These are phyloP conservation scores for Umbelopsis sp. DNA, from an alignment of 192 early-diverging fungal genomes.

Conservation along the genomic window DNA sequence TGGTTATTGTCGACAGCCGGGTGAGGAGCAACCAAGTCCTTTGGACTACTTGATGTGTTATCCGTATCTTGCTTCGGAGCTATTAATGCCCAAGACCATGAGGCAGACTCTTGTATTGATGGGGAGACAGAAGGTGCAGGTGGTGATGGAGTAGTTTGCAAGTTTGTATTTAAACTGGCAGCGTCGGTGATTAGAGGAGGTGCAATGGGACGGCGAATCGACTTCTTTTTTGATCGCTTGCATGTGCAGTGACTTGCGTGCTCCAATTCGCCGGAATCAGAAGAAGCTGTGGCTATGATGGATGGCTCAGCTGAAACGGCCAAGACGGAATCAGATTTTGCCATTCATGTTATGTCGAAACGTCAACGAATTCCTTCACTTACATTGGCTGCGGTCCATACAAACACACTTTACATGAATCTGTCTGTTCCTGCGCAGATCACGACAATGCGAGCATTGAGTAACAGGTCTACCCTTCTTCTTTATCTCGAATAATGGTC, in stretches of 20 bases:
- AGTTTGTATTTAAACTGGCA: not conserved
- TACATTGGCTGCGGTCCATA: constrained; percentile 20
- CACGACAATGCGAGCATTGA: constrained; percentile 67
- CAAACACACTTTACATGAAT: constrained; percentile 68
- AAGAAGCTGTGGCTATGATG: constrained; percentile 1
- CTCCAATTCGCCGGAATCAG: not conserved
- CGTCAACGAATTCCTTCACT: not conserved
- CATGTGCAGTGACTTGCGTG: constrained; percentile 16
- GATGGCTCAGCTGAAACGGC: not conserved
- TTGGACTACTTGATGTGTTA: not conserved
- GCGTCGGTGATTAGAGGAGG: not conserved
- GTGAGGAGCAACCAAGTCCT: not conserved
- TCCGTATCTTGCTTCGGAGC: constrained; percentile 7
- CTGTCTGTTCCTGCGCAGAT: constrained; percentile 64
- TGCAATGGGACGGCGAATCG: not conserved
- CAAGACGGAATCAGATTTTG: not conserved
- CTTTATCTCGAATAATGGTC: constrained; percentile 59
- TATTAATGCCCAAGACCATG: constrained; percentile 10
- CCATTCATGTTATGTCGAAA: not conserved
- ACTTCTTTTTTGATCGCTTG: constrained; percentile 7
- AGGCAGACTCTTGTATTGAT: not conserved
- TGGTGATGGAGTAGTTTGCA: not conserved
- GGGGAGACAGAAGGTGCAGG: constrained; percentile 2
- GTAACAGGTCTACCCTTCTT: constrained; percentile 72
- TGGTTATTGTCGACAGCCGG: not conserved